Evolutionary conservation across 1,284 basidiomycete species (phyloP).

Genomic region (Earliella scabrosa): DNA sequence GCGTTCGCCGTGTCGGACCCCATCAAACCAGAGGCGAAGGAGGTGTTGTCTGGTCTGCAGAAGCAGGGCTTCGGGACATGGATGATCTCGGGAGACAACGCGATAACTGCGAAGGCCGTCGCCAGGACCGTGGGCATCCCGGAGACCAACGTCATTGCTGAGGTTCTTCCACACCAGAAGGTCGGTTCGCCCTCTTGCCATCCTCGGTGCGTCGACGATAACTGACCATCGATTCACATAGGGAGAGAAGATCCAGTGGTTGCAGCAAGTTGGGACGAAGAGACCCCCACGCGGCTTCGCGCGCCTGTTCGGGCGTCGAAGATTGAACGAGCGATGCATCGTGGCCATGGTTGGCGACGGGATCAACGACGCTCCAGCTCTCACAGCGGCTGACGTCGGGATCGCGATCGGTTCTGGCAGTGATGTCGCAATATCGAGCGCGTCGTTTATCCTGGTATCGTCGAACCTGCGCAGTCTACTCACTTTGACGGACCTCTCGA

Average conservation of each 20-base stretch:
- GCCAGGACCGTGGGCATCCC: conserved; percentile 69
- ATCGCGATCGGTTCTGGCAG: conserved; percentile 81
- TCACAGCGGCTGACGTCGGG: conserved; percentile 75
- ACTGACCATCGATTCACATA: conserved; percentile 27
- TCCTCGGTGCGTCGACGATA: no score
- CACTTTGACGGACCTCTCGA: conserved; percentile 65
- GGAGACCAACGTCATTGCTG: conserved; percentile 72
- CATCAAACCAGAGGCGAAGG: conserved; percentile 61
- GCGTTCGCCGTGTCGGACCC: conserved; percentile 72
- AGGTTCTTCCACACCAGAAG: conserved; percentile 81
- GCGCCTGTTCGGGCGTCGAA: conserved; percentile 42
- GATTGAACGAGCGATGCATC: conserved; percentile 51
- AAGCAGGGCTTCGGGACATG: conserved; percentile 61
- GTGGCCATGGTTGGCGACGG: conserved; percentile 82
- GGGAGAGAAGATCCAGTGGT: conserved; percentile 60
- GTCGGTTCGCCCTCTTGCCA: no score
- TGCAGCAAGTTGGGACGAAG: conserved; percentile 55
- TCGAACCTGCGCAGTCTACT: conserved; percentile 61
- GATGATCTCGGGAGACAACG: conserved; percentile 86
- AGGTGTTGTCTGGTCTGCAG: conserved; percentile 56
- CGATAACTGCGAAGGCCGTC: conserved; percentile 73
- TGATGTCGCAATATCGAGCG: conserved; percentile 76
- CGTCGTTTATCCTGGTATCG: conserved; percentile 75
- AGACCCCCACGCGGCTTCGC: conserved; percentile 35
- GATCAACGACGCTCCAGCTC: conserved; percentile 80